These are phyloP conservation scores for Scolecobasidium constrictum DNA, from an alignment of 2,329 filamentous ascomycete genomes.

Conservation along the genomic window DNA sequence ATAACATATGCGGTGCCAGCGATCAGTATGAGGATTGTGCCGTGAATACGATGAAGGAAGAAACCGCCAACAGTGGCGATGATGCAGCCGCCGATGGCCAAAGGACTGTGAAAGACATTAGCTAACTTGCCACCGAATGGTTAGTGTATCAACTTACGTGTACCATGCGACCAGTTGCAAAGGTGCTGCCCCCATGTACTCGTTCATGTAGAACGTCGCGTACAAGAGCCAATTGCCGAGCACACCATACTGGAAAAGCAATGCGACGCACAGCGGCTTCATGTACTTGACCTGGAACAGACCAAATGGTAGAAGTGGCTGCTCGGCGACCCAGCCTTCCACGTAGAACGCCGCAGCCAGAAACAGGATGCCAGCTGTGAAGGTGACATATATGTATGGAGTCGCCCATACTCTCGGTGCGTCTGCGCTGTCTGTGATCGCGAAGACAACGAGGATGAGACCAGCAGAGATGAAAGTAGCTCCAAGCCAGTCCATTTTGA, in stretches of 20 bases:
- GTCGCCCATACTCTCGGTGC: constrained; percentile 61
- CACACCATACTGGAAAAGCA: constrained; percentile 58
- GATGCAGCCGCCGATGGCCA: constrained; percentile 56
- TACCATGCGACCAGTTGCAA: constrained; percentile 60
- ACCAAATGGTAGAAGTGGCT: constrained; percentile 59
- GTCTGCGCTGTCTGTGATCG: constrained; percentile 62
- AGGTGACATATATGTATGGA: constrained; percentile 57
- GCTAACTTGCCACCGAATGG: neutral
- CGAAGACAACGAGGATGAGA: constrained; percentile 60
- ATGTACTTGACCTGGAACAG: constrained; percentile 62
- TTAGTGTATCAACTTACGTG: constrained; percentile 13
- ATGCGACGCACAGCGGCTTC: constrained; percentile 46
- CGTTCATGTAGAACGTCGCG: constrained; percentile 54
- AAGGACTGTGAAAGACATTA: neutral
- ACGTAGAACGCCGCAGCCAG: constrained; percentile 55
- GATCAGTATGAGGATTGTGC: constrained; percentile 51
- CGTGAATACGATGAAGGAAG: constrained; percentile 55
- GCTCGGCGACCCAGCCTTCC: constrained; percentile 57
- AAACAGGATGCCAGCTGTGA: constrained; percentile 51
- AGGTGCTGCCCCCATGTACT: constrained; percentile 47
- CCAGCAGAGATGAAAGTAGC: constrained; percentile 50
- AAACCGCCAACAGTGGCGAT: constrained; percentile 53
- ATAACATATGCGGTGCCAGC: constrained; percentile 50
- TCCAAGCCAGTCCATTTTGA: constrained; percentile 62
- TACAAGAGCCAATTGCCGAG: constrained; percentile 62